phyloP scores from a whole-genome alignment of 257 asterid species.

The Knoxia roxburghii region DNA sequence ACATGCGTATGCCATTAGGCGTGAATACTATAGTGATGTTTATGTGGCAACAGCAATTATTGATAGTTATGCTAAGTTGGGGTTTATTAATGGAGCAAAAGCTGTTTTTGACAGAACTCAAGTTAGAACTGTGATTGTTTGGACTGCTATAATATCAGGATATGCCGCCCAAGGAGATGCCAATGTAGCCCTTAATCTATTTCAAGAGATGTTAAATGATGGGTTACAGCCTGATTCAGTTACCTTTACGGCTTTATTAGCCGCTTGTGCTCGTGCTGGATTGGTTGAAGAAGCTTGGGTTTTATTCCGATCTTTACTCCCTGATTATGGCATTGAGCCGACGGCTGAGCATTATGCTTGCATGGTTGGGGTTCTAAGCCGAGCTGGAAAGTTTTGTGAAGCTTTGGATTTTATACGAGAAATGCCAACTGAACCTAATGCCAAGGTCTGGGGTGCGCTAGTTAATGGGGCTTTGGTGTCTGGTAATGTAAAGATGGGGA shows the following conservation, averaged over 20 bases:
- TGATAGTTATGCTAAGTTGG: slow-evolving; percentile 74
- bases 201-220: slow-evolving; percentile 49
- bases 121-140: slow-evolving; percentile 57
- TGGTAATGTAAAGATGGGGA: slow-evolving; percentile 62
- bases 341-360: slow-evolving; percentile 69
- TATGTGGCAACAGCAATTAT: slow-evolving; percentile 63
- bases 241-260: slow-evolving; percentile 65
- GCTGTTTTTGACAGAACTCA: slow-evolving; percentile 44
- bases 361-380: slow-evolving; percentile 62
- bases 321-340: slow-evolving; percentile 51
- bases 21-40: slow-evolving; percentile 40
- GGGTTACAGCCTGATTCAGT: slow-evolving; percentile 55
- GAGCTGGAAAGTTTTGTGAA: slow-evolving; percentile 63
- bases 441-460: slow-evolving; percentile 76
- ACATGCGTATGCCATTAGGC: slow-evolving; percentile 62
- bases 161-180: slow-evolving; percentile 82
- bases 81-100: slow-evolving; percentile 55
- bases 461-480: slow-evolving; percentile 69
- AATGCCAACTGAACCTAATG: slow-evolving; percentile 65
- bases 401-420: slow-evolving; percentile 54
- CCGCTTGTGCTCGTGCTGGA: slow-evolving; percentile 88
- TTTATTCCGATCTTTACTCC: slow-evolving; percentile 42
- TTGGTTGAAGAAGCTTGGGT: slow-evolving; percentile 54
- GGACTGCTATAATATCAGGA: slow-evolving; percentile 86
- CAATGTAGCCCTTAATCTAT: slow-evolving; percentile 43